Conservation (phyloP, 1,139 yeast species). For the Taphrina confusa region DNA sequence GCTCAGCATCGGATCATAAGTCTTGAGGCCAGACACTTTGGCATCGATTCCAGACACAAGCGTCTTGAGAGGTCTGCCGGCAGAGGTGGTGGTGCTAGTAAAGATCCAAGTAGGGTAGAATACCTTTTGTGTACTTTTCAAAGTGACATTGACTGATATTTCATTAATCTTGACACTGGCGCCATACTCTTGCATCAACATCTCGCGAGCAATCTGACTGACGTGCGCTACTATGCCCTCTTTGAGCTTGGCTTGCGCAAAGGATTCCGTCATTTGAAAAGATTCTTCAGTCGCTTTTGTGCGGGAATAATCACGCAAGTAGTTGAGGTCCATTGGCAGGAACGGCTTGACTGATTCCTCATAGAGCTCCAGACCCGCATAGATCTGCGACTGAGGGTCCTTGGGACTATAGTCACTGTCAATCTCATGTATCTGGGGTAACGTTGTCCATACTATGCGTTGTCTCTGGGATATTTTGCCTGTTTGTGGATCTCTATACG, state of each 20-base stretch:
- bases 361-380: slow-evolving; percentile 28
- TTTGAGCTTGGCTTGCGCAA: slow-evolving; percentile 23
- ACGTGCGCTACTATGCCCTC: slow-evolving; percentile 9
- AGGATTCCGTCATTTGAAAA: slow-evolving; percentile 15
- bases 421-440: slow-evolving; percentile 29
- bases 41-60: slow-evolving; percentile 22
- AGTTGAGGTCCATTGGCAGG: slow-evolving; percentile 15
- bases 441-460: slow-evolving; percentile 18
- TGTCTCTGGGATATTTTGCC: slow-evolving; percentile 22
- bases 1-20: slow-evolving; percentile 24
- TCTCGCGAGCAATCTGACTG: slow-evolving; percentile 19
- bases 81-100: slow-evolving; percentile 1
- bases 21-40: slow-evolving; percentile 16
- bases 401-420: slow-evolving; percentile 23
- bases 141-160: slow-evolving; percentile 9
- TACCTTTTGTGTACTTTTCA: slow-evolving; percentile 1
- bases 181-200: slow-evolving; percentile 31
- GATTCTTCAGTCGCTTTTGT: slow-evolving; percentile 14
- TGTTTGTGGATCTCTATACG: slow-evolving; percentile 32
- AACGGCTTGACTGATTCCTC: slow-evolving; percentile 5
- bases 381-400: slow-evolving; percentile 21
- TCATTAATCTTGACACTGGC: slow-evolving; percentile 30
- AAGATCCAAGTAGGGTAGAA: slow-evolving; percentile 22
- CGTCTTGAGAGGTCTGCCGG: slow-evolving; percentile 12
- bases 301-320: slow-evolving; percentile 2